Evolutionary conservation across 2,329 filamentous ascomycete species (phyloP), one percentile per base, ranked within the genome.

Genomic region (Cladorrhinum sp.): DNA sequence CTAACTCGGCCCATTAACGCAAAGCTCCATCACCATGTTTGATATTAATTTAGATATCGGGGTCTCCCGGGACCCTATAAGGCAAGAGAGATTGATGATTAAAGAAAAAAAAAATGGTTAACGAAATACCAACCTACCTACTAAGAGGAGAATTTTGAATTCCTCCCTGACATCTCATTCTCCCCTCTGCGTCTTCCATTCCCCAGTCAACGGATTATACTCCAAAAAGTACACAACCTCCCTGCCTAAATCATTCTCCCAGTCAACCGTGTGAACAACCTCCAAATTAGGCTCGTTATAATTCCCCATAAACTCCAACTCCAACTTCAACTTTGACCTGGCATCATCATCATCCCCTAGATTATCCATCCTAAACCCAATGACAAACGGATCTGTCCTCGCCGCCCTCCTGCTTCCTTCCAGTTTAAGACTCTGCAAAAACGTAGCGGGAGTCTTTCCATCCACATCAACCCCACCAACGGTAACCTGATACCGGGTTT

Each of bases 301-400:
- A 55, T 80, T 73, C 0, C 78, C 77, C 76, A 80, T 80, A 9
- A 80, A 80, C 62, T 80, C 74, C 3, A 80, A 65, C 22, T 77
- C 73, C 0, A 79, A 64, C n/a, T 71, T 73, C 20, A 78, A 54
- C 9, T 12, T 36, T 2, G n/a, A n/a, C n/a, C n/a, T n/a, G n/a
- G n/a, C n/a, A 1, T 67, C 27, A 2, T 65, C 63, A 0, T 66
- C 71, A 1, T 73, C 22, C 2, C 67, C 65, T 1, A 73, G 51
- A 0, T 62, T 62, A 2, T 68, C 45, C 29, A 38, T 55, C 12
- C 75, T 72, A 10, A 78, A 72, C 1, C 64, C 68, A 55, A 79
- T 70, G 0, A 62, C 45, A 25, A 78, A 78, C 0, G 75, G 78
- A 66, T 79, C 77, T 0, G 69, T 61, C 5, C 67, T 70, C 10